A percentile compares a stretch with the other conserved stretches of the same genome.
Conservation (phyloP, 805 yeast genomes). For the Pichia gijzeniarum region DNA sequence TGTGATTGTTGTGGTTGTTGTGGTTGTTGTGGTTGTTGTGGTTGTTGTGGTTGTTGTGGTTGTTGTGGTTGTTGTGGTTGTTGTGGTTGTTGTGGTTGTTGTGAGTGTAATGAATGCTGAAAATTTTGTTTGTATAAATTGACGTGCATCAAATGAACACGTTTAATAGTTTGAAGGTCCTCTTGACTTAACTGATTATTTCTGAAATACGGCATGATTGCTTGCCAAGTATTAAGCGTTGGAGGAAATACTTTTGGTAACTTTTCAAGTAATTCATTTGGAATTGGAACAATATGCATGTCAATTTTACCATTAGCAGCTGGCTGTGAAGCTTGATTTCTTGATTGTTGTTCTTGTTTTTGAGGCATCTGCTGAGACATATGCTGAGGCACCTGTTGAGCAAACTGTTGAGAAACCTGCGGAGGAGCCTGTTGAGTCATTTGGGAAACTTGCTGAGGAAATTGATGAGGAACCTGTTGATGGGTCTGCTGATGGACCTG, state of each 20-base stretch:
- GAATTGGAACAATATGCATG: slow-evolving; percentile 64
- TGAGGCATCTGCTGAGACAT: slow-evolving; percentile 17
- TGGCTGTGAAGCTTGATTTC: slow-evolving; percentile 12
- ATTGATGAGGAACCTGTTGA: not conserved
- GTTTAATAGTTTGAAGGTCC: slow-evolving; percentile 53
- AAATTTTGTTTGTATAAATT: slow-evolving; percentile 42
- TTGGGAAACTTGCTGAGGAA: not conserved
- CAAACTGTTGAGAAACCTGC: not conserved
- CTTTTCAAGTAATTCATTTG: slow-evolving; percentile 54
- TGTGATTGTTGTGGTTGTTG: too few relatives aligned
- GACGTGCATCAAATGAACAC: slow-evolving; percentile 60
- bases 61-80: slow-evolving; percentile 15
- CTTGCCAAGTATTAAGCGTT: slow-evolving; percentile 75
- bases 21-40: slow-evolving; percentile 21
- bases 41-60: slow-evolving; percentile 34
- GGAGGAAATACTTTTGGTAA: slow-evolving; percentile 70
- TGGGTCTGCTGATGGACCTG: slow-evolving; percentile 1
- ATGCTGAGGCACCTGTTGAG: slow-evolving; percentile 12
- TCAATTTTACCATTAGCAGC: slow-evolving; percentile 25
- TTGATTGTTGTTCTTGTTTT: slow-evolving; percentile 11
- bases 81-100: slow-evolving; percentile 30
- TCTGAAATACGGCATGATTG: slow-evolving; percentile 57
- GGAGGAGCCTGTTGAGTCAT: not conserved
- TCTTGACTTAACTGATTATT: slow-evolving; percentile 50
- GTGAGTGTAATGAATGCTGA: not conserved